Conservation (phyloP, 805 yeast species). For the Naumovozyma dairenensis region DNA sequence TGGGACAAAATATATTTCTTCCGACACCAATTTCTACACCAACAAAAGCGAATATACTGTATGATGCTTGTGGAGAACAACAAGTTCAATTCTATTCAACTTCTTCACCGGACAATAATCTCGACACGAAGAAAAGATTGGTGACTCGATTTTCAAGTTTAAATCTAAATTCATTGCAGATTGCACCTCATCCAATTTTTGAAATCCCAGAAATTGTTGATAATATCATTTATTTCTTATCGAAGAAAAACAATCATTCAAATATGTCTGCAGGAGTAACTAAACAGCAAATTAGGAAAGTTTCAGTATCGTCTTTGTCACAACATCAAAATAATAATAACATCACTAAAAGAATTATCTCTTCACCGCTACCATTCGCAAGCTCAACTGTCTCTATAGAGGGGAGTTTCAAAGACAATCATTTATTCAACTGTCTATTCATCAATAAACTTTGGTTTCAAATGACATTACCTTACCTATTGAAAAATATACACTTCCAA, state of each 20-base stretch:
- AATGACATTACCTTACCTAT: slow-evolving; percentile 44
- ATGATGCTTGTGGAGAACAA: no score
- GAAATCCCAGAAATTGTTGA: slow-evolving; percentile 67
- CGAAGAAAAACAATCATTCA: slow-evolving; percentile 4
- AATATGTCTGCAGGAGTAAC: no score
- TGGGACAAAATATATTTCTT: neutral
- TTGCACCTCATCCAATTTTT: slow-evolving; percentile 38
- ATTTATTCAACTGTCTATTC: slow-evolving; percentile 50
- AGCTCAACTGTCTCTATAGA: no score
- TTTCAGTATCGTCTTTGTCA: no score
- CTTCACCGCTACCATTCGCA: no score
- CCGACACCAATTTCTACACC: slow-evolving; percentile 9
- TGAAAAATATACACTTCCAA: slow-evolving; percentile 46
- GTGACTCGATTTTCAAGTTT: slow-evolving; percentile 5
- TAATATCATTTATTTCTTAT: slow-evolving; percentile 32
- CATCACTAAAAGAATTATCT: no score
- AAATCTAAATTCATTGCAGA: neutral
- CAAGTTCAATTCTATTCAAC: no score
- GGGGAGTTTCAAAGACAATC: slow-evolving; percentile 11
- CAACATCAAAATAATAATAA: no score
- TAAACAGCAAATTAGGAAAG: no score
- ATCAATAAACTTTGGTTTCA: slow-evolving; percentile 63
- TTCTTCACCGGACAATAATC: neutral
- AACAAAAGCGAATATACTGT: no score
- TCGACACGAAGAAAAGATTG: no score